These are phyloP conservation scores for Mortierella sp. DNA, from an alignment of 371 early-diverging fungal species.

Conservation along the genomic window DNA sequence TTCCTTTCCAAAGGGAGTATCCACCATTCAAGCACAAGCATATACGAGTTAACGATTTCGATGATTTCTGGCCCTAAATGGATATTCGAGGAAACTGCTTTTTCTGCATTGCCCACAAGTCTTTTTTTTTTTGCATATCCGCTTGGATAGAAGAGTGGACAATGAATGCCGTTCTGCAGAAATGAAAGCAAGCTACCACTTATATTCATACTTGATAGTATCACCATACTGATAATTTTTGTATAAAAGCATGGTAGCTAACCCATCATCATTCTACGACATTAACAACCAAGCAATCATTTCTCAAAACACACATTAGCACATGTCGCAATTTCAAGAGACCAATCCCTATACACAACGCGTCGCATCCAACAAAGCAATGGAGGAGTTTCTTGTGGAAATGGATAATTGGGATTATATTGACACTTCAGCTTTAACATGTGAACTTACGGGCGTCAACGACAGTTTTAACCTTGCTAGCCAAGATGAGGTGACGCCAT, in stretches of 20 bases:
- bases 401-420: slow-evolving; percentile 4
- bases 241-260: too few relatives aligned
- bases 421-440: too few relatives aligned
- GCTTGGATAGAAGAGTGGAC: neutral
- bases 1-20: neutral
- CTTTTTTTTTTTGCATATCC: neutral
- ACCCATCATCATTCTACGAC: neutral
- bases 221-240: too few relatives aligned
- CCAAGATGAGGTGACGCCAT: neutral
- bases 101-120: too few relatives aligned
- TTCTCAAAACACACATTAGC: neutral
- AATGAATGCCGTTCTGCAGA: neutral
- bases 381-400: slow-evolving; percentile 3
- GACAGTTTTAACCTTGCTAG: neutral
- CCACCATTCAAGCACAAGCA: neutral
- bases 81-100: neutral
- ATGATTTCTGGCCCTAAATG: neutral
- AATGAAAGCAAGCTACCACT: too few relatives aligned
- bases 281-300: neutral
- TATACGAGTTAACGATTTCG: neutral
- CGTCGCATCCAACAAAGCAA: neutral
- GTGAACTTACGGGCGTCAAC: too few relatives aligned
- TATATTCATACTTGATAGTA: too few relatives aligned
- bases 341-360: neutral
- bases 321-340: neutral